These are phyloP conservation scores for Pycnococcus provasolii DNA, from an alignment of 139 green algal genomes.

Conservation along the genomic window DNA sequence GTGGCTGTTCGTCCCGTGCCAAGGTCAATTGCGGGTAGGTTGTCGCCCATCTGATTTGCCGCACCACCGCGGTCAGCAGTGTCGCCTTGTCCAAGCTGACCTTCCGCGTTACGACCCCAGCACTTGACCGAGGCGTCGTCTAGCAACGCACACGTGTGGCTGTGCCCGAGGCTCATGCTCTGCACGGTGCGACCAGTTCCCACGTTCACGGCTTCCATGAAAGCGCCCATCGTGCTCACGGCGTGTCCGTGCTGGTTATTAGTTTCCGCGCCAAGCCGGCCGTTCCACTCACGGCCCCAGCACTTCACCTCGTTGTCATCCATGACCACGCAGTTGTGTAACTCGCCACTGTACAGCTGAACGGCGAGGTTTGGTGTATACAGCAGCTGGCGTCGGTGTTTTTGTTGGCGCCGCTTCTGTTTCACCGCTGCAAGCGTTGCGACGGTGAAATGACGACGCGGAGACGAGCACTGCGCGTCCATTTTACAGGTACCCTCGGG, in stretches of 20 bases:
- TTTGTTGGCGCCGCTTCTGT: too few relatives aligned
- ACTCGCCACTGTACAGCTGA: too few relatives aligned
- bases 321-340: constrained; percentile 10
- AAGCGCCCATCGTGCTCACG: constrained; percentile 4
- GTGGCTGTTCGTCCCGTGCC: neutral
- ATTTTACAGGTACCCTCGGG: too few relatives aligned
- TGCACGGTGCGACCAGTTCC: neutral
- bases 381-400: too few relatives aligned
- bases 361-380: too few relatives aligned
- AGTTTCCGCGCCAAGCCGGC: constrained; percentile 10
- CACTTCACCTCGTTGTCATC: constrained; percentile 7
- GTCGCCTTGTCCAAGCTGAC: constrained; percentile 19
- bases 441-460: too few relatives aligned
- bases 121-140: neutral
- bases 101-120: neutral
- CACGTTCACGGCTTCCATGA: constrained; percentile 1
- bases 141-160: constrained; percentile 9
- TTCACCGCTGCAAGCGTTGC: too few relatives aligned
- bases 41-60: neutral
- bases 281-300: constrained; percentile 9
- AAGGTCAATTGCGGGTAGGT: neutral
- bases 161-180: neutral
- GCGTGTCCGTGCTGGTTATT: neutral
- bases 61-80: neutral
- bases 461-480: too few relatives aligned